Evolutionary conservation across 2,329 filamentous ascomycete genomes (phyloP), one percentile per base, ranked within the genome.

Genomic region (Alternaria solani): DNA sequence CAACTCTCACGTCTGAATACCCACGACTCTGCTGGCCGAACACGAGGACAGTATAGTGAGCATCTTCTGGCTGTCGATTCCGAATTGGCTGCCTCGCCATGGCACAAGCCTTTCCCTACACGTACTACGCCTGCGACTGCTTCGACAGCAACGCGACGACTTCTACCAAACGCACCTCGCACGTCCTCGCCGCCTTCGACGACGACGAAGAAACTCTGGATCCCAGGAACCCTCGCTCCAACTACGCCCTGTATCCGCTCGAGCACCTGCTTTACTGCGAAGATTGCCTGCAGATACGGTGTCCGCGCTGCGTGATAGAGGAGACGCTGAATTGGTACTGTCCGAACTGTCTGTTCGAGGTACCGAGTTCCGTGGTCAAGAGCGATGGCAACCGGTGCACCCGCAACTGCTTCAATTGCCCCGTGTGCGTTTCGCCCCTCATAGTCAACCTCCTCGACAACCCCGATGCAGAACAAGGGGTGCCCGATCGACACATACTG

Each of bases 271-370:
- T 98, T 41, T 99, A 96, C 82, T 99, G 95, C 82, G 94, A 97
- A 76, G 95, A 98, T 77, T 99, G 95, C 78, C 93, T 96, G 76
- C 91, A 97, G 79, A 96, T 98, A 63, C 91, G 95, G 68, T 99
- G 95, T 76, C 92, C 93, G 6, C 86, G 93, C 81, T 99, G 95
- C 75, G 91, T 96, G 55, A 87, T 90, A 48, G 95, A 99, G 76
- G 95, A 99, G 81, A 93, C 97, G 56, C 89, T 96, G 48, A 95
- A 92, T 55, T 97, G 93, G 85, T 99, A 92, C 80, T 99, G 95
- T 73, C 95, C 95, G 5, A 94, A 89, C 76, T 99, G 95, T 77
- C 81, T 99, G 58, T 98, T 99, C 73, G 95, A 99, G 79, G 94
- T 97, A 32, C 93, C 94, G 5, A 96, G 91, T 77, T 96, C 92